Base-by-base conservation (phyloP, 495 filamentous ascomycete species). In the Aspergillus incahuasiensis region DNA sequence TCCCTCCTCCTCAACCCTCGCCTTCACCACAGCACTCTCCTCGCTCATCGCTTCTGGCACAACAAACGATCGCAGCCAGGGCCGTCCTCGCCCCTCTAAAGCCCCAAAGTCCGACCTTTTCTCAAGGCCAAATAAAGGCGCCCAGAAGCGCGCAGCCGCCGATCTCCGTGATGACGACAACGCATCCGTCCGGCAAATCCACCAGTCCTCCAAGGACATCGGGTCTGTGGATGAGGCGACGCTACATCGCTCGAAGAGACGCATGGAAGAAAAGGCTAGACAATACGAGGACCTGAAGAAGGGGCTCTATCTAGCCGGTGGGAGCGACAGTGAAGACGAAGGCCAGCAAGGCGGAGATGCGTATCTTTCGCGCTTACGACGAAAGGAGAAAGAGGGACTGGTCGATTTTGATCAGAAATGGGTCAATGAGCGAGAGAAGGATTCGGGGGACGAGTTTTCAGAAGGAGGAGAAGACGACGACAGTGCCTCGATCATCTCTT, bases 391-490 rank as follows among this genome's bases (percentile, higher is more conserved):
- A 48, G 81, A 79, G 62, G 81, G 70, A 8, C 72, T 92, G 19
- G 86, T 98, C 0, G 94, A 98, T 74, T 98, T 97, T 65, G 92
- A 97, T 70, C 76, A 84, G 41, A 98, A 97, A 70, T 96, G 92
- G 90, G 90, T 86, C 0, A 89, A 95, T 60, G 67, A 83, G 42
- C 69, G 70, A 11, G 73, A 75, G 12, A 63, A 66, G 13, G 64
- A 54, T 13, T 34, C 22, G 0, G 56, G 58, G 16, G 71, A 74
- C 0, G 63, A 63, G 20, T 61, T 32, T 9, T 60, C 48, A 2
- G 69, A 70, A 0, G 68, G 66, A 0, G 68, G 66, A 0, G 70
- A 65, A 0, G 75, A 71, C 1, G 71, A 75, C 35, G 74, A 74
- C 1, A 76, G 75, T 42, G 79, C 80, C 4, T 86, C 89, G 24